phyloP scores from a whole-genome alignment of 768 basidiomycete genomes.

The Auricularia auricula-judae region DNA sequence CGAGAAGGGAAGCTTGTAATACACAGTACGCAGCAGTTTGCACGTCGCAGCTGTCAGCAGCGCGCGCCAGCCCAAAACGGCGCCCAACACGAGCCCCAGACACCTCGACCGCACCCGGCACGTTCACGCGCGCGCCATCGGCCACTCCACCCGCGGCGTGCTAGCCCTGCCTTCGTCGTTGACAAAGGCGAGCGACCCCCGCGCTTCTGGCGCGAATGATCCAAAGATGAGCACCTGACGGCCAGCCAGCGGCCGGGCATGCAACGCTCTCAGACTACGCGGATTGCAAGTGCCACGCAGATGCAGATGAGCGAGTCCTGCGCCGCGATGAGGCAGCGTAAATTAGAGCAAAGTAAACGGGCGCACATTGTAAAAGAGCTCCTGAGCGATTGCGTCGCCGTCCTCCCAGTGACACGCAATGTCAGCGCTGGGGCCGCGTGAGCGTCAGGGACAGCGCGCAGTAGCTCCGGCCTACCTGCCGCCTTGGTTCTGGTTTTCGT shows the following conservation, averaged over 20 bases:
- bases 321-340: conserved; percentile 2
- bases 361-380: conserved; percentile 70
- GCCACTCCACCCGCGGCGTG: neutral
- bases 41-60: too few relatives aligned
- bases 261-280: conserved; percentile 21
- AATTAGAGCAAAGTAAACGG: conserved; percentile 4
- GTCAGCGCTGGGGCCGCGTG: conserved; percentile 44
- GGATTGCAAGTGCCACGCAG: conserved; percentile 51
- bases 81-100: too few relatives aligned
- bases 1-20: too few relatives aligned
- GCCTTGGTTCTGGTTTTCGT: conserved; percentile 76
- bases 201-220: neutral
- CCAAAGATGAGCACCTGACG: neutral
- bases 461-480: conserved; percentile 47
- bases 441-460: neutral
- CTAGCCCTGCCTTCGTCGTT: neutral
- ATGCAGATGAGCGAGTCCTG: conserved; percentile 67
- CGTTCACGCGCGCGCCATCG: too few relatives aligned
- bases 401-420: conserved; percentile 87
- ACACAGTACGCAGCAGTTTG: too few relatives aligned
- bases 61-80: too few relatives aligned
- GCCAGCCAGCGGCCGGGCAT: neutral
- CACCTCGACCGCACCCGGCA: too few relatives aligned
- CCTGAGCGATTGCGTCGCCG: conserved; percentile 63
- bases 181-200: neutral